Base-by-base conservation (phyloP, 1,284 basidiomycete species). In the Stygiomarasmius scandens region DNA sequence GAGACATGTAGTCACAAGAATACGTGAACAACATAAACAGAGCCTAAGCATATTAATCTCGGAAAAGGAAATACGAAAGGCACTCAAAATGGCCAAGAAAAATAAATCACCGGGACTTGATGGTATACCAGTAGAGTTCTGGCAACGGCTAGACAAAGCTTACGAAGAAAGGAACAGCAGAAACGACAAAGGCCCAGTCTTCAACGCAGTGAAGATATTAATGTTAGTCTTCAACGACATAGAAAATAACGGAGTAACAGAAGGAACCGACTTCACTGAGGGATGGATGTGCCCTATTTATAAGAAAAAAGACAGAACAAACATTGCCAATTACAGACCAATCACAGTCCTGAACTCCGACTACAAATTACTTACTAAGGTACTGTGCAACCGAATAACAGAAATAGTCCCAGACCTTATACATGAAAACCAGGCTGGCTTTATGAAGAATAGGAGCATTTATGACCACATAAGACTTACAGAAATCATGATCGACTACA, bases 341-440 rank as follows among this genome's bases (percentile, higher is more conserved):
- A 62, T 62, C 9, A 60, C 58, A 2, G 46, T 62, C 1, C 36
- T 62, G 2, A 62, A 62, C 55, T 32, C 58, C n/a, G 61, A 62
- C 52, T 62, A 62, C 20, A 62, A 62, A 49, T 38, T 59, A 1
- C 48, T 60, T 20, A 60, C 61, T 1, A 60, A 57, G 52, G 52
- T 49, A n/a, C 36, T 60, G 8, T 20, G 54, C 0, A 46, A 4
- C 11, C 27, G 32, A 38, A 29, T 69, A 14, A 56, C 52, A 14
- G 41, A 56, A 4, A 46, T 55, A 0, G 50, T 45, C 0, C 45
- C 49, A 20, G 24, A 49, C 12, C 19, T 64, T 0, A 58, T 65
- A 24, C 55, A 64, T 44, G 14, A 23, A 1, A 55, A 61, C 29
- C 66, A 67, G 48, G 66, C 65, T n/a, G 66, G 66, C 0, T 66